Evolutionary conservation across 2,329 filamentous ascomycete species (phyloP), one percentile per base, ranked within the genome.

Genomic region (Neocucurbitaria cava): DNA sequence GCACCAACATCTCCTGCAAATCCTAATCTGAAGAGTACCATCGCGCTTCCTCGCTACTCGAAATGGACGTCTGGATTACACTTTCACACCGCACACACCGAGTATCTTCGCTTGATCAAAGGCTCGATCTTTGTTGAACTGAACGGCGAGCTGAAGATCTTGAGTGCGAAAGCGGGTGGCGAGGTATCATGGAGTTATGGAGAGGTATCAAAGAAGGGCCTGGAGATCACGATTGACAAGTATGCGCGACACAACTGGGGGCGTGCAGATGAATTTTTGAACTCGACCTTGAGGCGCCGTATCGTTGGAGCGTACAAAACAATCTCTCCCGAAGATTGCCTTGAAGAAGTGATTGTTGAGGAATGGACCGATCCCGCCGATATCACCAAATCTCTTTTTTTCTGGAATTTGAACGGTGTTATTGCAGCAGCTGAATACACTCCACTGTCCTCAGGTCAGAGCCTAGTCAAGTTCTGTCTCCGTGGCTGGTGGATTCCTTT

Each of bases 61-160:
- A 70, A 68, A 3, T 84, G 82, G 81, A 77, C 78, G 8, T 81
- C 78, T 36, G 80, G 79, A 1, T 70, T 80, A 9, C 82, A 84
- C 3, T 83, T 80, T 77, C 82, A 84, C 57, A 76, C 77, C 49
- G 62, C 59, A 1, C 80, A 83, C 58, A 77, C 74, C 3, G 81
- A 83, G 58, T 80, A 78, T 59, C 69, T 84, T 8, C 76, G 68
- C 17, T 72, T 83, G 7, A 17, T 81, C 24, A 69, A 66, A 35
- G 80, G 79, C 11, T 66, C 67, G 6, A 73, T 79, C 1, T 64
- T 60, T 21, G 62, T 72, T 1, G 39, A 54, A 1, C 55, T 72
- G 0, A 54, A 61, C 21, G 51, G 52, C 20, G 11, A 13, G 0
- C 51, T 46, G 0, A 51, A 39, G 3, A 41, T 64, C 10, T 31